Evolutionary conservation across 306 rosid genomes (phyloP).

Genomic region (Vigna trinervia): DNA sequence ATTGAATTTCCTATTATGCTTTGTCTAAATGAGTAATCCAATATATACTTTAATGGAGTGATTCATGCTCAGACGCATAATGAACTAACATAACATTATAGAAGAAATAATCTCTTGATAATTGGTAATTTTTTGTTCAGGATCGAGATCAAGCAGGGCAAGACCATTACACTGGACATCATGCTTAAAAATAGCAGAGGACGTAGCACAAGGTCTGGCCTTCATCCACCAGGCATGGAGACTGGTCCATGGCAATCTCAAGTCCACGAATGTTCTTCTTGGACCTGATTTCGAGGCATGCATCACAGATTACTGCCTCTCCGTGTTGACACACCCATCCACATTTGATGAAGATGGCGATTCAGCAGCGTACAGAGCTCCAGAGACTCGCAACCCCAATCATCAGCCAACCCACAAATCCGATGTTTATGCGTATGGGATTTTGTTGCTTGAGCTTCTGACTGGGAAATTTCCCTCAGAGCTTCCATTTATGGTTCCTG

Average conservation of each 20-base stretch:
- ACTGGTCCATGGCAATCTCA: constrained; percentile 92
- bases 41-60: constrained; percentile 9
- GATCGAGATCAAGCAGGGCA: constrained; percentile 79
- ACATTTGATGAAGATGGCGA: constrained; percentile 49
- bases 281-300: constrained; percentile 92
- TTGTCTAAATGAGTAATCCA: background rate
- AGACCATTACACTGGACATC: constrained; percentile 97
- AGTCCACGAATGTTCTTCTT: constrained; percentile 80
- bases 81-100: background rate
- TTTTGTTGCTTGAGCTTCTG: constrained; percentile 80
- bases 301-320: constrained; percentile 81
- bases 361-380: constrained; percentile 68
- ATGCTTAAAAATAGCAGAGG: constrained; percentile 94
- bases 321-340: constrained; percentile 53
- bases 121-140: constrained; percentile 48
- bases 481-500: constrained; percentile 56
- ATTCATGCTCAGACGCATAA: background rate
- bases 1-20: constrained; percentile 4
- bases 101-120: constrained; percentile 8
- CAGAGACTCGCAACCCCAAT: constrained; percentile 63
- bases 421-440: constrained; percentile 77
- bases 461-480: constrained; percentile 74
- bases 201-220: constrained; percentile 88
- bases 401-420: constrained; percentile 62
- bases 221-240: constrained; percentile 98